These are phyloP conservation scores for Adenanthera pavonina DNA, from an alignment of 306 rosid species.

Conservation along the genomic window DNA sequence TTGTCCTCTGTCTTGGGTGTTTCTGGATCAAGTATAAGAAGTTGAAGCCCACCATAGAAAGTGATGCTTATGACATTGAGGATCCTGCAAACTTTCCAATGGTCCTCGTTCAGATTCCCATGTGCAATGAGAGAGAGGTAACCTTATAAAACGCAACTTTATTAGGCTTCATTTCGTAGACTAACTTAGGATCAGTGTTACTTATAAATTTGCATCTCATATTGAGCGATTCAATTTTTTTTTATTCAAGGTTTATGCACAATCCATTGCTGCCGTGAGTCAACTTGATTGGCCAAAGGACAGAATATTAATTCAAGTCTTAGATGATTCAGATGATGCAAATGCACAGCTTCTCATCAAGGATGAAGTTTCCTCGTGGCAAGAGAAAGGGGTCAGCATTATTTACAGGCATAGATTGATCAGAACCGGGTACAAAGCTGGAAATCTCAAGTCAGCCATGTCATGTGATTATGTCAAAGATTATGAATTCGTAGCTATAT, in stretches of 20 bases:
- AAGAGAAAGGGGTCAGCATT: conserved; percentile 77
- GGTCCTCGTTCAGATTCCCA: conserved; percentile 98
- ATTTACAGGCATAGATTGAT: conserved; percentile 81
- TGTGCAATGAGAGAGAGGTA: conserved; percentile 99
- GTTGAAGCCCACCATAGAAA: conserved; percentile 67
- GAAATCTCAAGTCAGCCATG: conserved; percentile 96
- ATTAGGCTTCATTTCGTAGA: neutral
- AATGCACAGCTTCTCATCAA: conserved; percentile 69
- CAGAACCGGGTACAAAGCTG: conserved; percentile 92
- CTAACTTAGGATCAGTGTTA: neutral
- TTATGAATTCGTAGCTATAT: conserved; percentile 86
- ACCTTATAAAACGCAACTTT: neutral
- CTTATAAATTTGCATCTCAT: conserved; percentile 6
- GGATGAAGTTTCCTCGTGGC: conserved; percentile 78
- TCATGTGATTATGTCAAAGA: conserved; percentile 87
- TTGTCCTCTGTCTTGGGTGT: conserved; percentile 82
- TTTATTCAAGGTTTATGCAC: conserved; percentile 68
- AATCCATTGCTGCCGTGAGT: conserved; percentile 84
- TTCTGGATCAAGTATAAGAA: conserved; percentile 94
- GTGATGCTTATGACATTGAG: conserved; percentile 64
- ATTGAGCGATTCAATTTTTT: conserved; percentile 9
- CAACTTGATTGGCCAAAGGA: conserved; percentile 94
- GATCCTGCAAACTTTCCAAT: conserved; percentile 74
- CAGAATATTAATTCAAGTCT: conserved; percentile 78
- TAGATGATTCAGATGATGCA: conserved; percentile 86